phyloP scores from a whole-genome alignment of 352 stramenopile species.

The Globisporangium cylindrosporum region DNA sequence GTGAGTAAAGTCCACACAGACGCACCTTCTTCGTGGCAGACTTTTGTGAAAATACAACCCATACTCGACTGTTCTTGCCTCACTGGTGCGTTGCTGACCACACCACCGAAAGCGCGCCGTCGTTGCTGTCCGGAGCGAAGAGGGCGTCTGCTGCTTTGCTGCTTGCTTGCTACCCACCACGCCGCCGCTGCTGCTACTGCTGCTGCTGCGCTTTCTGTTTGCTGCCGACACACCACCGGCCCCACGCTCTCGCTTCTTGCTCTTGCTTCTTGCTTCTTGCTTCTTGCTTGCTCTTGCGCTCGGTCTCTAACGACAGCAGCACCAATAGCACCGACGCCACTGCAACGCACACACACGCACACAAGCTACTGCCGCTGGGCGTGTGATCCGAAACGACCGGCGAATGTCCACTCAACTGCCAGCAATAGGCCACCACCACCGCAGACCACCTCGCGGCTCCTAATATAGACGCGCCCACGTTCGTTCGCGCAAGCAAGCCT shows the following conservation, averaged over 20 bases:
- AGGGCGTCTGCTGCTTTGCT: not conserved
- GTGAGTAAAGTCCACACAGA: not conserved
- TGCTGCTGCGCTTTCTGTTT: not conserved
- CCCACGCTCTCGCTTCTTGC: not conserved
- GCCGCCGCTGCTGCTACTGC: not conserved
- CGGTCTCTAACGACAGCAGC: not conserved
- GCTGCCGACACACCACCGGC: not conserved
- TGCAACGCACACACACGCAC: not conserved
- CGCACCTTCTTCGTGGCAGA: slow-evolving; percentile 18
- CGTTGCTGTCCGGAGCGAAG: not conserved
- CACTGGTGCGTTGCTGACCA: not conserved
- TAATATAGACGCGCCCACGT: not conserved
- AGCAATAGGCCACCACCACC: not conserved
- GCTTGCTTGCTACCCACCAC: not conserved
- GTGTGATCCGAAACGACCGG: slow-evolving; percentile 6
- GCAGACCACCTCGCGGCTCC: not conserved
- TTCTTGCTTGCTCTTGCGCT: not conserved
- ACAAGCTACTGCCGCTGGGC: not conserved
- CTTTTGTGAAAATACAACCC: slow-evolving; percentile 24
- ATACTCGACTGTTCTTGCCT: slow-evolving; percentile 10
- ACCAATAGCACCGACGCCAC: not conserved
- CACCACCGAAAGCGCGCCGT: not conserved
- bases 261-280: not conserved
- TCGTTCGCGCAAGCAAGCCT: not conserved
- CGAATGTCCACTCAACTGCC: slow-evolving; percentile 7